These are phyloP conservation scores for Nasturtium officinale DNA, from an alignment of 345 rosid genomes.

Conservation along the genomic window DNA sequence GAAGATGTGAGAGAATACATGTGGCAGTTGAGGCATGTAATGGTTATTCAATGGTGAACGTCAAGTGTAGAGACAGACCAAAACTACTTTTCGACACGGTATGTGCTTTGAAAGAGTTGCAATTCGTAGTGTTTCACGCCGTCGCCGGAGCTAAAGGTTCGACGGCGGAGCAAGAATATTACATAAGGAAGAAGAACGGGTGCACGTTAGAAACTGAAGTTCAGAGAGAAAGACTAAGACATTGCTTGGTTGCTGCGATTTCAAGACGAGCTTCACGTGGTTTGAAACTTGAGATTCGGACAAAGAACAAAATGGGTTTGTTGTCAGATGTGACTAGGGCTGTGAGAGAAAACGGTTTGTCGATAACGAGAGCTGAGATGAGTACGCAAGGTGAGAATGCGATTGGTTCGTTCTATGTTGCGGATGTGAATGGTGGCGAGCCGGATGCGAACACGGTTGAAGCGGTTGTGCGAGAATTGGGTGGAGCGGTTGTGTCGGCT, in stretches of 20 bases:
- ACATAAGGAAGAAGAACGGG: constrained; percentile 75
- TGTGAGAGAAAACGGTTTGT: constrained; percentile 73
- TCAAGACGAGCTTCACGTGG: constrained; percentile 75
- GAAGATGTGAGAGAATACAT: constrained; percentile 57
- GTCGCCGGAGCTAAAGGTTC: constrained; percentile 66
- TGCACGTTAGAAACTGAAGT: constrained; percentile 59
- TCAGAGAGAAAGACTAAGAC: constrained; percentile 58
- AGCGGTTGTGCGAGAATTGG: constrained; percentile 61
- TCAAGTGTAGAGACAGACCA: constrained; percentile 72
- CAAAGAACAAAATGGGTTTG: constrained; percentile 60
- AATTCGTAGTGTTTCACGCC: constrained; percentile 87
- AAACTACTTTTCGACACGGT: constrained; percentile 85
- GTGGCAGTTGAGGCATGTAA: constrained; percentile 70
- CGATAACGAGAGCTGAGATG: constrained; percentile 66
- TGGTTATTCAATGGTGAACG: constrained; percentile 72
- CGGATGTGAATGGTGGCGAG: constrained; percentile 64
- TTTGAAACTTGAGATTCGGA: constrained; percentile 60
- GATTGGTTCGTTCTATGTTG: constrained; percentile 70
- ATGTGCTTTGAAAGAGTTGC: constrained; percentile 73
- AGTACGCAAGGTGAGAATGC: constrained; percentile 60
- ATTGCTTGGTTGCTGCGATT: constrained; percentile 75
- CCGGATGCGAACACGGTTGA: constrained; percentile 48
- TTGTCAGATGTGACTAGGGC: constrained; percentile 66
- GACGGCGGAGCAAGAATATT: constrained; percentile 86
- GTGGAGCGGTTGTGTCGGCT: constrained; percentile 54